These are phyloP conservation scores for Metschnikowia lachancei DNA, from an alignment of 805 yeast species.

Conservation along the genomic window DNA sequence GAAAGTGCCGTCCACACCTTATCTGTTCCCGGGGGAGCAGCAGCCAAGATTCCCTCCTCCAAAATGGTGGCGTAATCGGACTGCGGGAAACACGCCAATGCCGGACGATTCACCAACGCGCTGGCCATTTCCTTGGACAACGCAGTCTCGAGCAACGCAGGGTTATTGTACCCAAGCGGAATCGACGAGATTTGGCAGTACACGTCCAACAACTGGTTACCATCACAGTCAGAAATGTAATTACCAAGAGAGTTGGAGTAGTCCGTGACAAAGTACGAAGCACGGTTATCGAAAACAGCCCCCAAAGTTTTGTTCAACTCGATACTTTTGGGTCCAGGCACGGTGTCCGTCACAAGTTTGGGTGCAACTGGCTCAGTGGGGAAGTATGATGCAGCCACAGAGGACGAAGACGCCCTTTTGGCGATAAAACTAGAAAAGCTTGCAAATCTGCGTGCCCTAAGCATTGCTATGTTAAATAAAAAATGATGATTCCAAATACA, in stretches of 20 bases:
- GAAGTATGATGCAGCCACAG: constrained; percentile 30
- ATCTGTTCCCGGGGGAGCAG: constrained; percentile 61
- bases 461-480: constrained; percentile 2
- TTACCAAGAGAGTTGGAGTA: constrained; percentile 39
- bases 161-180: constrained; percentile 45
- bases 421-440: constrained; percentile 1
- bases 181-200: constrained; percentile 45
- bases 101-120: constrained; percentile 43
- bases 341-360: constrained; percentile 24
- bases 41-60: constrained; percentile 51
- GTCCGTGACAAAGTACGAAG: constrained; percentile 42
- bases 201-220: constrained; percentile 40
- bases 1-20: constrained; percentile 64
- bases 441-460: constrained; percentile 10
- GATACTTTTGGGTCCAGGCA: constrained; percentile 40
- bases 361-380: constrained; percentile 40
- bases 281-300: constrained; percentile 39
- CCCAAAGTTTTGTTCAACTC: constrained; percentile 36
- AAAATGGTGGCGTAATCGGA: constrained; percentile 51
- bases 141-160: constrained; percentile 37
- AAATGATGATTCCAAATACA: background rate
- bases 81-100: constrained; percentile 58
- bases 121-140: constrained; percentile 40
- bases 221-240: constrained; percentile 43
- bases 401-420: constrained; percentile 11